A percentile compares a stretch with the other conserved stretches of the same genome.
These are phyloP conservation scores for Eleusine coracana DNA, from an alignment of 176 grass and related monocot species.

Conservation along the genomic window DNA sequence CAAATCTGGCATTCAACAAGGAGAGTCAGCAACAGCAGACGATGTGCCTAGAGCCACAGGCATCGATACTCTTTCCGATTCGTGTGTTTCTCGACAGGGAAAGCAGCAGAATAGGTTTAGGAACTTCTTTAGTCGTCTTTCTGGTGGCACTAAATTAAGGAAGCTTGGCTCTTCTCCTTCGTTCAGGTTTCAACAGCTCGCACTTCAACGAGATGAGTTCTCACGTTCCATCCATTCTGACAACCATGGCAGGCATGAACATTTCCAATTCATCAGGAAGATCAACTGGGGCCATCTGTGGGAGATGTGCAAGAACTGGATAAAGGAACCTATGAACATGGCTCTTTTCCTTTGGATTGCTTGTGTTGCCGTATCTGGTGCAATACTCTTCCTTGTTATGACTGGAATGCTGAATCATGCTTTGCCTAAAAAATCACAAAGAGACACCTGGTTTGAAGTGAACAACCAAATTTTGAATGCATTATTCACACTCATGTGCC, in stretches of 20 bases:
- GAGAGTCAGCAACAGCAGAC: conserved; percentile 34
- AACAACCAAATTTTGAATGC: conserved; percentile 97
- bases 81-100: conserved; percentile 37
- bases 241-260: conserved; percentile 41
- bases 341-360: conserved; percentile 84
- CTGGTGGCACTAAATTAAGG: conserved; percentile 46
- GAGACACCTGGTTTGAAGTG: conserved; percentile 91
- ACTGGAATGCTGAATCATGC: conserved; percentile 78
- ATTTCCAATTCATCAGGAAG: conserved; percentile 65
- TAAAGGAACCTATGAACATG: conserved; percentile 81
- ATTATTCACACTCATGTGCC: conserved; percentile 93
- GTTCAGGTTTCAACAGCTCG: conserved; percentile 71
- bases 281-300: conserved; percentile 73
- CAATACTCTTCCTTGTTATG: conserved; percentile 87
- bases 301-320: conserved; percentile 59
- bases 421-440: conserved; percentile 64
- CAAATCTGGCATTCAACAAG: conserved; percentile 57
- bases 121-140: conserved; percentile 49
- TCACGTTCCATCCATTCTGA: conserved; percentile 77
- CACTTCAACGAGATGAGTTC: conserved; percentile 70
- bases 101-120: conserved; percentile 41
- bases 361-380: conserved; percentile 66
- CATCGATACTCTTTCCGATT: conserved; percentile 32
- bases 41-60: conserved; percentile 30
- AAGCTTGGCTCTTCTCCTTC: conserved; percentile 74